Conservation (phyloP, 2,329 filamentous ascomycete genomes). For the Aspergillus sp. region DNA sequence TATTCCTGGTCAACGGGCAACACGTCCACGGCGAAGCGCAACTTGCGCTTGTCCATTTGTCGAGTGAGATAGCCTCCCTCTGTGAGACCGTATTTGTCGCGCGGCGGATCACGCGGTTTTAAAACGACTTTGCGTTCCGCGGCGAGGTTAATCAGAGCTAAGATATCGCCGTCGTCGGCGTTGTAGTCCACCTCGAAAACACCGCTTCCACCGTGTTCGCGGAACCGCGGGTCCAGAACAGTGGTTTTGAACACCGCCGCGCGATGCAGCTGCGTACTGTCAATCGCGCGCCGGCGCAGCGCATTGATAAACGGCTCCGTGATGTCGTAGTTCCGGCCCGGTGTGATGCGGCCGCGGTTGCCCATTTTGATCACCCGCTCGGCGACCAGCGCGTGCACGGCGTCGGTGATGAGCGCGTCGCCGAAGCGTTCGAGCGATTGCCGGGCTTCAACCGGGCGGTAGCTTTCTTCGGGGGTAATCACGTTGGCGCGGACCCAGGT, state of each 20-base stretch:
- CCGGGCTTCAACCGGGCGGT: slow-evolving; percentile 31
- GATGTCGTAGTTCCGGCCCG: slow-evolving; percentile 39
- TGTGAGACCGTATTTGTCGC: slow-evolving; percentile 39
- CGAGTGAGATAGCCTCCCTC: slow-evolving; percentile 41
- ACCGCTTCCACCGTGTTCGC: slow-evolving; percentile 18
- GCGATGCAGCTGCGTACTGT: slow-evolving; percentile 31
- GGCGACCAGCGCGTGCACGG: slow-evolving; percentile 33
- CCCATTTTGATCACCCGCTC: slow-evolving; percentile 33
- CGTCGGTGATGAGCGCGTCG: slow-evolving; percentile 29
- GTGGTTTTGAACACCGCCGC: slow-evolving; percentile 37
- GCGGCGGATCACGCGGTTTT: slow-evolving; percentile 32
- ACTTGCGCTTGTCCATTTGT: slow-evolving; percentile 36
- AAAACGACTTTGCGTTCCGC: slow-evolving; percentile 29
- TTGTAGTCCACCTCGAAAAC: slow-evolving; percentile 26
- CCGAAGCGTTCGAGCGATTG: slow-evolving; percentile 25
- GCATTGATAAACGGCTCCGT: slow-evolving; percentile 34
- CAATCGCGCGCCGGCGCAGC: slow-evolving; percentile 34
- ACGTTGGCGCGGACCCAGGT: slow-evolving; percentile 44
- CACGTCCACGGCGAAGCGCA: slow-evolving; percentile 38
- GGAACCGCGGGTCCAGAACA: slow-evolving; percentile 34
- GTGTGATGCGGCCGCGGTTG: slow-evolving; percentile 32
- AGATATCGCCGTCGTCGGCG: slow-evolving; percentile 37
- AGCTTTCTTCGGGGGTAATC: slow-evolving; percentile 36
- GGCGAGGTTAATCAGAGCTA: slow-evolving; percentile 37
- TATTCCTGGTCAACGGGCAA: slow-evolving; percentile 28